phyloP scores from a whole-genome alignment of 2,329 filamentous ascomycete genomes.

The Colletotrichum sidae region DNA sequence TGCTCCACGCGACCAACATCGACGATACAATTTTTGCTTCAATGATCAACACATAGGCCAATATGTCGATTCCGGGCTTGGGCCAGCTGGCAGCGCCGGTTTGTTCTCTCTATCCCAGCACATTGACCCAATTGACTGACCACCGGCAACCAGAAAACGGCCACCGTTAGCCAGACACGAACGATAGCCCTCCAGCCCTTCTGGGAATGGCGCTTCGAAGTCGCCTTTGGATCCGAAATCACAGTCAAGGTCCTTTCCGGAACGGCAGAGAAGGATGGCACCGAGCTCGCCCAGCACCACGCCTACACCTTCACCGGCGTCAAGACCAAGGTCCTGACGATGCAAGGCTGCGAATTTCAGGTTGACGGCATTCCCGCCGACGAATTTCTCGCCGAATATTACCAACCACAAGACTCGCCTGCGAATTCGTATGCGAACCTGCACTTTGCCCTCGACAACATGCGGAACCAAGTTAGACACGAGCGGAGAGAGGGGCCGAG shows the following conservation, averaged over 20 bases:
- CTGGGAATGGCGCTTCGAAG: constrained; percentile 84
- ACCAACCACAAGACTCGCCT: constrained; percentile 81
- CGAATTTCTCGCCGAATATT: constrained; percentile 69
- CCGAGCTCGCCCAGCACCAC: constrained; percentile 86
- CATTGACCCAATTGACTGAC: not conserved
- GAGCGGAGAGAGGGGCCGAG: constrained; percentile 72
- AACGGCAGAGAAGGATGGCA: constrained; percentile 93
- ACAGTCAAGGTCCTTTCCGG: constrained; percentile 77
- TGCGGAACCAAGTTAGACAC: constrained; percentile 71
- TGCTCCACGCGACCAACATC: constrained; percentile 14
- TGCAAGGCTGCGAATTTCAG: constrained; percentile 90
- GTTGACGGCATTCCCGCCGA: constrained; percentile 71
- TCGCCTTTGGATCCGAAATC: constrained; percentile 61
- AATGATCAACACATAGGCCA: constrained; percentile 35
- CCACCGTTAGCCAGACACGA: constrained; percentile 55
- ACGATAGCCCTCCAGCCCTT: constrained; percentile 68
- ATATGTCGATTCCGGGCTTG: constrained; percentile 80
- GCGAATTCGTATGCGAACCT: constrained; percentile 85
- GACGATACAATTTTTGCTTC: not conserved
- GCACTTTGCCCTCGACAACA: constrained; percentile 84
- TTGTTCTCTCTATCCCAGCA: constrained; percentile 45
- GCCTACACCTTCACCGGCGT: constrained; percentile 84
- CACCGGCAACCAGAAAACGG: constrained; percentile 41
- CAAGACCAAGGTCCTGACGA: constrained; percentile 91
- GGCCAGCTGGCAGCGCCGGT: constrained; percentile 74